Evolutionary conservation across 371 early-diverging fungal species (phyloP).

Genomic region (Mortierella sp.): DNA sequence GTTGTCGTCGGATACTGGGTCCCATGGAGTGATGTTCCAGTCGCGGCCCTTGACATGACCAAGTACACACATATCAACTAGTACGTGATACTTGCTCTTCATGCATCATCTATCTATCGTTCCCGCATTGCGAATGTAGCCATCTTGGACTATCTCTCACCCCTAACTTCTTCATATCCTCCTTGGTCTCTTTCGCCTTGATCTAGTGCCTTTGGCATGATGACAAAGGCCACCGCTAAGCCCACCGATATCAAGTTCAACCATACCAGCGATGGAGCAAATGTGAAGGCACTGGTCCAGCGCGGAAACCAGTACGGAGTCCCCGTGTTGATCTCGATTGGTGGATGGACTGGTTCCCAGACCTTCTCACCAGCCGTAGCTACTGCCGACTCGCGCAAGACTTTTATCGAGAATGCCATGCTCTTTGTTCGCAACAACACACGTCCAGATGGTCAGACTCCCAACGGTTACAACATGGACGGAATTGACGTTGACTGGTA

Average conservation of each 20-base stretch:
- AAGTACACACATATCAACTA: conserved; percentile 74
- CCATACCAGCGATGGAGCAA: conserved; percentile 53
- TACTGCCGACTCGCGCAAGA: conserved; percentile 53
- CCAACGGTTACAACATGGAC: conserved; percentile 57
- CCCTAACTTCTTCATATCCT: no score
- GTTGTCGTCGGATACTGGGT: conserved; percentile 66
- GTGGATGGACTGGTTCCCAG: conserved; percentile 84
- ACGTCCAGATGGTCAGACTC: conserved; percentile 30
- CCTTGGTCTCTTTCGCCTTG: neutral
- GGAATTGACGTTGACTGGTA: conserved; percentile 70
- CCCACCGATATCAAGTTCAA: conserved; percentile 49
- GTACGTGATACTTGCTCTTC: conserved; percentile 52
- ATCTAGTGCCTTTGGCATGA: conserved; percentile 49
- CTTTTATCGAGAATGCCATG: conserved; percentile 63
- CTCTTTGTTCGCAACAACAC: conserved; percentile 57
- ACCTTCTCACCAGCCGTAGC: conserved; percentile 70
- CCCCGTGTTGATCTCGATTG: conserved; percentile 77
- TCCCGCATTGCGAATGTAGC: no score
- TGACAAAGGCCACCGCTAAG: conserved; percentile 36
- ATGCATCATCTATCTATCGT: neutral
- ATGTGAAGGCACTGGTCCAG: conserved; percentile 59
- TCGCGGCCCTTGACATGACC: conserved; percentile 61
- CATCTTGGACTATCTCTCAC: no score
- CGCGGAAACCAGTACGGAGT: conserved; percentile 66
- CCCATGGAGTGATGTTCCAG: conserved; percentile 70